Percentiles rank a stretch among this genome's conserved stretches.
These are phyloP conservation scores for Astraeus odoratus DNA, from an alignment of 768 basidiomycete species.

Conservation along the genomic window DNA sequence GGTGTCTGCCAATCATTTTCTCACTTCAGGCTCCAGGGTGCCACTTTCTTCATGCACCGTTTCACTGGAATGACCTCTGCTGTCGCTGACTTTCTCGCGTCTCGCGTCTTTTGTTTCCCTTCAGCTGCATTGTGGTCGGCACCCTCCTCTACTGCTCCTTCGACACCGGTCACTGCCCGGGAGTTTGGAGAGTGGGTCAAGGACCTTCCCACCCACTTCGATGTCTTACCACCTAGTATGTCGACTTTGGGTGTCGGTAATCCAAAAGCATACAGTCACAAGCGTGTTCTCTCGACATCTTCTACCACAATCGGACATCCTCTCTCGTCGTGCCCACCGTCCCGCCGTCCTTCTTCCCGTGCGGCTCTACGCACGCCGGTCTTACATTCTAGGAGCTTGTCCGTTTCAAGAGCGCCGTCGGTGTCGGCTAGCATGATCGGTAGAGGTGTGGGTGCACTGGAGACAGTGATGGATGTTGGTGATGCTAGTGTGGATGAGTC, in stretches of 20 bases:
- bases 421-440: constrained; percentile 39
- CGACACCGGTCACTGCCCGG: constrained; percentile 50
- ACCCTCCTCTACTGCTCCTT: constrained; percentile 18
- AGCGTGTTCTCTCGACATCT: constrained; percentile 51
- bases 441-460: constrained; percentile 34
- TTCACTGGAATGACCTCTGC: constrained; percentile 84
- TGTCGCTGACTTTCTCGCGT: constrained; percentile 84
- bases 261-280: constrained; percentile 36
- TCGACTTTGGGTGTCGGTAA: neutral
- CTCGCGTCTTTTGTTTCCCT: constrained; percentile 77
- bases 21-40: constrained; percentile 68
- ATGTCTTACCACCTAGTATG: constrained; percentile 29
- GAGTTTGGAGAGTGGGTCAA: constrained; percentile 86
- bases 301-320: constrained; percentile 57
- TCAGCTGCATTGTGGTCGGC: constrained; percentile 36
- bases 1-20: constrained; percentile 79
- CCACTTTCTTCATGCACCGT: constrained; percentile 81
- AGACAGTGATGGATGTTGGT: constrained; percentile 41
- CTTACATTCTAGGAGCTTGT: constrained; percentile 47
- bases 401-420: constrained; percentile 48
- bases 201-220: constrained; percentile 70
- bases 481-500: constrained; percentile 29
- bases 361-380: constrained; percentile 51
- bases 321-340: constrained; percentile 56
- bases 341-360: constrained; percentile 66